These are phyloP conservation scores for Beta lomatogona DNA, from an alignment of 179 eudicot genomes.

Conservation along the genomic window DNA sequence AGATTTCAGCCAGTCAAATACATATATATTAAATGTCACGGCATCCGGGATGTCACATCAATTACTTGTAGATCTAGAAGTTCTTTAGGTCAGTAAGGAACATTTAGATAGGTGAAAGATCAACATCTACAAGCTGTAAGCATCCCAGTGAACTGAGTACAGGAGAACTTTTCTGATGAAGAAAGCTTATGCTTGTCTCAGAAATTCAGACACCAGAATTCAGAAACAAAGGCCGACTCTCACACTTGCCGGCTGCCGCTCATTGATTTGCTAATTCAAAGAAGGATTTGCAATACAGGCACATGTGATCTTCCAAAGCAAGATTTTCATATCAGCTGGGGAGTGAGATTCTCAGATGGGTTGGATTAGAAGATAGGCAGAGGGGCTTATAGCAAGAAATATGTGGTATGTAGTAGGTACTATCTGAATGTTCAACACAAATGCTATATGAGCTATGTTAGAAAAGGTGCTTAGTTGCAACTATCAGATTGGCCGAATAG, in stretches of 20 bases:
- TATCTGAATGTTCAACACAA: neutral
- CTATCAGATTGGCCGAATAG: neutral
- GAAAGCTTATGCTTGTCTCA: neutral
- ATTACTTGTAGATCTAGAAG: neutral
- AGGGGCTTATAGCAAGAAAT: neutral
- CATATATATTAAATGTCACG: neutral
- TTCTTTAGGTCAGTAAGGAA: neutral
- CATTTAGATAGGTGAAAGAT: too few relatives aligned
- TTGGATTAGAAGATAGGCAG: neutral
- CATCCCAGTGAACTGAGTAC: neutral
- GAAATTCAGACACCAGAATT: too few relatives aligned
- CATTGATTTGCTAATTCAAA: neutral
- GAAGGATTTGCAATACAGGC: neutral
- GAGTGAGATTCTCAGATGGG: neutral
- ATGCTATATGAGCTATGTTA: neutral
- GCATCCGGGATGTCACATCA: neutral
- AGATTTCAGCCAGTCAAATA: neutral
- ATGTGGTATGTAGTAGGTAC: neutral
- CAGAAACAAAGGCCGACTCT: neutral
- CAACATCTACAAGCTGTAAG: neutral
- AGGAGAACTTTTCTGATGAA: neutral
- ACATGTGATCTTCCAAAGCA: neutral
- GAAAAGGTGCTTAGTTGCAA: neutral
- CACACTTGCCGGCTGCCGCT: neutral
- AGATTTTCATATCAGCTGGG: neutral